Evolutionary conservation across 2,329 filamentous ascomycete species (phyloP).

Genomic region (Parastagonospora nodorum): DNA sequence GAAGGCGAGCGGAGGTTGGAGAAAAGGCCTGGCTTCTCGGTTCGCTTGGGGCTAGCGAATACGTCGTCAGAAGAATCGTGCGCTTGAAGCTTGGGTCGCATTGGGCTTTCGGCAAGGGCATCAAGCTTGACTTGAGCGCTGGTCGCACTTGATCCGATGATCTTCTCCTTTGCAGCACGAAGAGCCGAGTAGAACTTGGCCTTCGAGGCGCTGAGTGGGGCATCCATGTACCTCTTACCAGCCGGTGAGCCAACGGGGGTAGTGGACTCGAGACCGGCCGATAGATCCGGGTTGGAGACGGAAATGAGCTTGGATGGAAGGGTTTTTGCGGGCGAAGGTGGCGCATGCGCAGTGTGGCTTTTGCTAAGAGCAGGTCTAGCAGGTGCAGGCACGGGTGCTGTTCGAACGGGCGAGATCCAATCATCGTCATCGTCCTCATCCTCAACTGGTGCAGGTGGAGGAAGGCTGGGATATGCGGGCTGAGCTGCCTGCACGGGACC

Average conservation of each 20-base stretch:
- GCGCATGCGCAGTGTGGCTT: slow-evolving; percentile 62
- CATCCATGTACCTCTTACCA: slow-evolving; percentile 65
- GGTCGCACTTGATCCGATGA: slow-evolving; percentile 72
- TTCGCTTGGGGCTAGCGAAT: slow-evolving; percentile 40
- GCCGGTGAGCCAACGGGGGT: slow-evolving; percentile 63
- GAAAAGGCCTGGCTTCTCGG: slow-evolving; percentile 39
- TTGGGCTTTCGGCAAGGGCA: slow-evolving; percentile 48
- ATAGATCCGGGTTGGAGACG: slow-evolving; percentile 51
- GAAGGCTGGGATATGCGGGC: slow-evolving; percentile 49
- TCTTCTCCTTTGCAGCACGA: slow-evolving; percentile 82
- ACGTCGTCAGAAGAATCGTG: slow-evolving; percentile 40
- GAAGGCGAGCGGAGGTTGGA: slow-evolving; percentile 43
- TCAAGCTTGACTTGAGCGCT: slow-evolving; percentile 65
- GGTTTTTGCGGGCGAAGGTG: slow-evolving; percentile 45
- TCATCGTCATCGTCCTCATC: slow-evolving; percentile 54
- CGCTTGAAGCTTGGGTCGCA: slow-evolving; percentile 29
- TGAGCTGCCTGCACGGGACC: slow-evolving; percentile 36
- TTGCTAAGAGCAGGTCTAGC: slow-evolving; percentile 61
- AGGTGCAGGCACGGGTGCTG: slow-evolving; percentile 30
- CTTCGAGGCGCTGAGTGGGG: slow-evolving; percentile 88
- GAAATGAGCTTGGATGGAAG: slow-evolving; percentile 53
- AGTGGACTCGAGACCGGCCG: slow-evolving; percentile 53
- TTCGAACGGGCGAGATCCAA: slow-evolving; percentile 60
- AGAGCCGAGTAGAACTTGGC: slow-evolving; percentile 90
- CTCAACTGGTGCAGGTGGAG: slow-evolving; percentile 26